These are phyloP conservation scores for Nakazawaea ambrosiae DNA, from an alignment of 805 yeast species.

Conservation along the genomic window DNA sequence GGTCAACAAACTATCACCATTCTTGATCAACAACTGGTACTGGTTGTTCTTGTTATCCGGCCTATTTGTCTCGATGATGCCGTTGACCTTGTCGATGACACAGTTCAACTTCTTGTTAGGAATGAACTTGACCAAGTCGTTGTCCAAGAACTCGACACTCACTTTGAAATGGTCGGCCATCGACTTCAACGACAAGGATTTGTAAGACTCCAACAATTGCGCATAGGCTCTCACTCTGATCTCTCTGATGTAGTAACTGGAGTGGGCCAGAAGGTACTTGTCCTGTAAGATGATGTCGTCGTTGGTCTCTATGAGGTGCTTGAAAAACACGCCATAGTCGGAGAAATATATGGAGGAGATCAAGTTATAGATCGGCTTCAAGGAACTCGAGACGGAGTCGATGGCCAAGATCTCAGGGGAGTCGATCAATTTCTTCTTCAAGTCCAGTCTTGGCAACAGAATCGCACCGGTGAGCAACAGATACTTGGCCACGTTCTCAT, in stretches of 20 bases:
- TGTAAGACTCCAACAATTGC: constrained; percentile 90
- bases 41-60: constrained; percentile 96
- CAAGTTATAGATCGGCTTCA: constrained; percentile 76
- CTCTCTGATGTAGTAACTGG: constrained; percentile 82
- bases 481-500: constrained; percentile 84
- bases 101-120: constrained; percentile 93
- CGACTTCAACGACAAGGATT: constrained; percentile 78
- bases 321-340: constrained; percentile 76
- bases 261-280: constrained; percentile 67
- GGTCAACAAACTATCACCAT: constrained; percentile 87
- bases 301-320: constrained; percentile 68
- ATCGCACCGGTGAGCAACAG: constrained; percentile 87
- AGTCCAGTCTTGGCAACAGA: constrained; percentile 72
- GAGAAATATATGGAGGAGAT: constrained; percentile 85
- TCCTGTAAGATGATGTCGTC: constrained; percentile 59
- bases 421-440: constrained; percentile 80
- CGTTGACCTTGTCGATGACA: constrained; percentile 92
- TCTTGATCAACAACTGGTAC: constrained; percentile 80
- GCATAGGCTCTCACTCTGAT: constrained; percentile 93
- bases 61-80: constrained; percentile 89
- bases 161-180: constrained; percentile 95
- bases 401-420: constrained; percentile 89
- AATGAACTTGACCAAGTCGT: constrained; percentile 81
- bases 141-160: constrained; percentile 78
- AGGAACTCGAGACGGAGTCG: constrained; percentile 57